Percentiles rank a stretch among this genome's conserved stretches.
phyloP scores from a whole-genome alignment of 768 basidiomycete species.

The Lactifluus pinguis region DNA sequence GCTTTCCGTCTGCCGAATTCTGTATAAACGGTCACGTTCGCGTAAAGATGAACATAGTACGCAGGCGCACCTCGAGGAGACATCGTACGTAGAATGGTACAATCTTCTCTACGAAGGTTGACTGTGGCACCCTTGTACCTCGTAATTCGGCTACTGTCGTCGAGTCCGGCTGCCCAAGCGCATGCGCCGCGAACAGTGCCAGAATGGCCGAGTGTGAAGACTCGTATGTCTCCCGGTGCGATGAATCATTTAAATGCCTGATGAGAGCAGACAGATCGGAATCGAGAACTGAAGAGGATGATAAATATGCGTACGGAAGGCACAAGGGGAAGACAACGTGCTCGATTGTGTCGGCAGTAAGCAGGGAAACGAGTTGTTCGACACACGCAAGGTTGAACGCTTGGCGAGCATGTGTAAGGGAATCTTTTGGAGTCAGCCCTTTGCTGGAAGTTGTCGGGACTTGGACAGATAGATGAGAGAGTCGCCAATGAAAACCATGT shows the following conservation, averaged over 20 bases:
- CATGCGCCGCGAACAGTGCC: conserved; percentile 57
- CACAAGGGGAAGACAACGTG: conserved; percentile 51
- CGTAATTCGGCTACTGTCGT: conserved; percentile 1
- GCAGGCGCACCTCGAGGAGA: conserved; percentile 52
- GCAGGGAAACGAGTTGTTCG: conserved; percentile 65
- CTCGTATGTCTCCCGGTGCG: conserved; percentile 71
- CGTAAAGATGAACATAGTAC: not conserved
- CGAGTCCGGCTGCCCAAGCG: conserved; percentile 26
- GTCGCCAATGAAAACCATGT: not conserved
- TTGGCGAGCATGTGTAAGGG: conserved; percentile 25
- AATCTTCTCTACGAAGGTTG: conserved; percentile 42
- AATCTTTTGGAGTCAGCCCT: not conserved
- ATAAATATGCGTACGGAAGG: conserved; percentile 44
- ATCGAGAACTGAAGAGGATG: not conserved
- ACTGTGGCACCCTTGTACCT: not conserved
- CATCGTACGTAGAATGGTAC: conserved; percentile 68
- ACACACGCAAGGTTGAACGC: conserved; percentile 60
- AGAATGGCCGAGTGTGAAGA: conserved; percentile 80
- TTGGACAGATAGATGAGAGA: not conserved
- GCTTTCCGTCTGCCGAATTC: conserved; percentile 54
- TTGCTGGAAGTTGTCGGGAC: conserved; percentile 1
- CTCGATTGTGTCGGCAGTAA: conserved; percentile 46
- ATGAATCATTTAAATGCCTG: conserved; percentile 47
- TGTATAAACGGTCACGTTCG: conserved; percentile 21
- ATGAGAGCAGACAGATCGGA: not conserved